Evolutionary conservation across 2,329 filamentous ascomycete genomes (phyloP), one percentile per base, ranked within the genome.

Genomic region (Akanthomyces lecanii): DNA sequence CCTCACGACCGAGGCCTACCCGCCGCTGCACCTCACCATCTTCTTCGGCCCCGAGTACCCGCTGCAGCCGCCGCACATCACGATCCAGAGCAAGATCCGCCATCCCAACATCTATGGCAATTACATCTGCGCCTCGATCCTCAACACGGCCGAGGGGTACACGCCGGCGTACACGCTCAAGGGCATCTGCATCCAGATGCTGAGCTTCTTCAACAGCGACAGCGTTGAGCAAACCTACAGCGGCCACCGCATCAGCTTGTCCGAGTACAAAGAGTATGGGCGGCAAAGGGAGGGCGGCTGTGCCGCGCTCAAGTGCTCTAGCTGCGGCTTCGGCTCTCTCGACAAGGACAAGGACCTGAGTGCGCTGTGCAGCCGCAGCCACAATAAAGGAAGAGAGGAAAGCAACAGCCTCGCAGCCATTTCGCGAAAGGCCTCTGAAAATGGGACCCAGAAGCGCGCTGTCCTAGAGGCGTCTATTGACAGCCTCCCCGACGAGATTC

Each of bases 91-190:
- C 2, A 16, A 59, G 0, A 68, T 82, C 16, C n/a, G 55, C 0
- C 79, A 82, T 61, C 79, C 79, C 2, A 82, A 83, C 59, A 73
- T 82, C n/a, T 77, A 69, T 56, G 70, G 70, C 4, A 11, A 40
- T 12, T 81, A 76, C 64, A 80, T 82, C 36, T 83, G 80, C 66
- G 79, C 79, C 1, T 76, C 73, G 0, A 81, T 82, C 4, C 72
- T 82, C 38, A 77, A 78, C 64, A 75, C 68, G 0, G 61, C 38
- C 2, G 74, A 78, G 21, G 79, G 73, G 1, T 81, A 79, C 66
- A 82, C 80, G 0, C 76, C 79, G 1, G 81, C 80, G 0, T 82
- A 83, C 63, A 82, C 79, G 0, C 71, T 83, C 28, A 81, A 81
- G 62, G 76, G 73, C 3, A 77, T 83, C 25, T 75, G 78, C 18